These are phyloP conservation scores for Abortiporus biennis DNA, from an alignment of 1,284 basidiomycete species.

Conservation along the genomic window DNA sequence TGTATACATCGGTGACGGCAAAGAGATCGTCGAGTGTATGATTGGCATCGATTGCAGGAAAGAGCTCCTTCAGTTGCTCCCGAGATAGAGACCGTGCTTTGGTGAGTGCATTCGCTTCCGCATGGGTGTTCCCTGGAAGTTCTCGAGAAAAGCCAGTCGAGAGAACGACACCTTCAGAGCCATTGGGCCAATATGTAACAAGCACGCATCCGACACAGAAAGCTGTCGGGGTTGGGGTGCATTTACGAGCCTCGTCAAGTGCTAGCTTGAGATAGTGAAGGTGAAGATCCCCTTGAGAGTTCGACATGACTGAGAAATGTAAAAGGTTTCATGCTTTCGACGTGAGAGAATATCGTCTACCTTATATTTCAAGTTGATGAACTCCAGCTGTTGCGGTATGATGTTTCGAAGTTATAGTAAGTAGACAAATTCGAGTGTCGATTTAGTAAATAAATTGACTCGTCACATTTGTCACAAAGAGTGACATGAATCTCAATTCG, in stretches of 20 bases:
- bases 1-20: constrained; percentile 71
- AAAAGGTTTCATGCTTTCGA: too few relatives aligned
- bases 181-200: constrained; percentile 40
- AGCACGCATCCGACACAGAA: constrained; percentile 95
- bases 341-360: too few relatives aligned
- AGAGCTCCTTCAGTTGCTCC: constrained; percentile 36
- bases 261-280: constrained; percentile 57
- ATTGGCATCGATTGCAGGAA: constrained; percentile 28
- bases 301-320: too few relatives aligned
- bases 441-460: too few relatives aligned
- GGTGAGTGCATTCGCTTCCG: constrained; percentile 89
- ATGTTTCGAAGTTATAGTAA: too few relatives aligned
- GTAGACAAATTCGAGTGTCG: too few relatives aligned
- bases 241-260: constrained; percentile 69
- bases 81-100: constrained; percentile 55
- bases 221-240: constrained; percentile 69
- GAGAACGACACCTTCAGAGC: constrained; percentile 45
- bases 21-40: constrained; percentile 42
- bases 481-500: too few relatives aligned
- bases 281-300: constrained; percentile 26
- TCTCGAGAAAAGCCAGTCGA: constrained; percentile 90
- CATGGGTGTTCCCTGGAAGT: constrained; percentile 93
- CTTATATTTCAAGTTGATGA: too few relatives aligned
- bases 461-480: too few relatives aligned
- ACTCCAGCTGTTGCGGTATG: too few relatives aligned